phyloP scores from a whole-genome alignment of 1,139 yeast species.

The Blastobotrys ciferrii region DNA sequence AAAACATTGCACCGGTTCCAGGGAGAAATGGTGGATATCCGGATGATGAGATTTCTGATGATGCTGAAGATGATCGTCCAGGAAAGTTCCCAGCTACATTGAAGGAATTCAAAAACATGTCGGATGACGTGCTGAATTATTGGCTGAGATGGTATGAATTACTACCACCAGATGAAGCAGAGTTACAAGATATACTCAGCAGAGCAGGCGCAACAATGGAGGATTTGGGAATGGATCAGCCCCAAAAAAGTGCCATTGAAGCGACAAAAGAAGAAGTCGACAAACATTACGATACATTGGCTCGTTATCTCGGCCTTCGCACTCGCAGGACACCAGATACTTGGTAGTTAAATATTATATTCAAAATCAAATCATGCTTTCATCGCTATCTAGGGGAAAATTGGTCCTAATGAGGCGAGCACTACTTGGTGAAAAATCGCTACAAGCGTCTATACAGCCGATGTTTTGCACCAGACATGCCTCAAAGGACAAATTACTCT shows the following conservation, averaged over 20 bases:
- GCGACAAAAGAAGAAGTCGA: conserved; percentile 45
- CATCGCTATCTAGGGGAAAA: too few relatives aligned
- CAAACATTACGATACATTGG: conserved; percentile 58
- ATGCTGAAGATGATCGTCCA: conserved; percentile 33
- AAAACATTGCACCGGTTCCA: conserved; percentile 53
- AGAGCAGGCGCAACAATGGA: conserved; percentile 40
- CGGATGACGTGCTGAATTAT: conserved; percentile 46
- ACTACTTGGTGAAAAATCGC: too few relatives aligned
- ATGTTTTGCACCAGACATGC: too few relatives aligned
- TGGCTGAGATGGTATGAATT: conserved; percentile 66
- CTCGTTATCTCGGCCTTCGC: conserved; percentile 65
- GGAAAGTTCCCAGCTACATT: conserved; percentile 58
- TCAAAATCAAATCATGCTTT: neutral
- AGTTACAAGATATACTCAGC: conserved; percentile 30
- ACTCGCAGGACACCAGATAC: conserved; percentile 51
- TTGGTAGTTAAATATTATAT: too few relatives aligned
- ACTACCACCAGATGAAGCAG: conserved; percentile 38
- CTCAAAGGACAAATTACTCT: too few relatives aligned
- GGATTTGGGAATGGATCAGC: conserved; percentile 34
- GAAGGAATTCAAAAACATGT: conserved; percentile 49
- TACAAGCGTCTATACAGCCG: too few relatives aligned
- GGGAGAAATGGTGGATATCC: conserved; percentile 77
- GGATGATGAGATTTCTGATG: conserved; percentile 23
- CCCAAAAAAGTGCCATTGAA: conserved; percentile 24
- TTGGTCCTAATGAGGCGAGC: too few relatives aligned